phyloP scores from a whole-genome alignment of 1,284 basidiomycete species.

The Tremellales sp. region DNA sequence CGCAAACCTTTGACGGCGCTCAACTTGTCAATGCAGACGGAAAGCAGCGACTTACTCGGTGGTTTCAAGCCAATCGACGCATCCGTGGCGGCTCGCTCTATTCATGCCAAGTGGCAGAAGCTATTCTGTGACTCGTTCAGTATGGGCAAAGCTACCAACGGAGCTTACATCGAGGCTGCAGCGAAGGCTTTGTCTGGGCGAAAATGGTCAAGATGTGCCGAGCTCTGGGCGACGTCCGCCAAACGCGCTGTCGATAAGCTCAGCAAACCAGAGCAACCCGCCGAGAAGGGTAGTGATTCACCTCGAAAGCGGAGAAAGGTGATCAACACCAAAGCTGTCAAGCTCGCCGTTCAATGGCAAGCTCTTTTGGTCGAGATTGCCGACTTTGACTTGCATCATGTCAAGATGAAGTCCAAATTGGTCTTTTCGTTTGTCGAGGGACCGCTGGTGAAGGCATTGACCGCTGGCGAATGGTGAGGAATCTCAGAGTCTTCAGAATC shows the following conservation, averaged over 20 bases:
- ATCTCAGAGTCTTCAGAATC: neutral
- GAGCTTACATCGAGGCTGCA: constrained; percentile 77
- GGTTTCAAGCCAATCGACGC: constrained; percentile 94
- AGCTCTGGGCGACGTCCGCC: constrained; percentile 61
- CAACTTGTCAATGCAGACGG: constrained; percentile 95
- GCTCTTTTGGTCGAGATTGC: constrained; percentile 66
- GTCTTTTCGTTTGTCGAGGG: constrained; percentile 96
- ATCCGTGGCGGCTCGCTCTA: constrained; percentile 65
- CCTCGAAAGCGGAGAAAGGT: constrained; percentile 74
- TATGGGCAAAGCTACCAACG: constrained; percentile 69
- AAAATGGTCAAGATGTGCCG: constrained; percentile 81
- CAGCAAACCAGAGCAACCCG: constrained; percentile 55
- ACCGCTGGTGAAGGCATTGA: constrained; percentile 86
- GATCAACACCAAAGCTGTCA: constrained; percentile 48
- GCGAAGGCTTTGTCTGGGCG: constrained; percentile 74
- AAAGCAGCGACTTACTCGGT: constrained; percentile 88
- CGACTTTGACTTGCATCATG: constrained; percentile 81
- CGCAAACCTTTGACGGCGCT: constrained; percentile 76
- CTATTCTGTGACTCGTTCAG: constrained; percentile 88
- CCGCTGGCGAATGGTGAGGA: constrained; percentile 79
- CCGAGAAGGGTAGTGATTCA: constrained; percentile 12
- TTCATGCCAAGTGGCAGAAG: constrained; percentile 74
- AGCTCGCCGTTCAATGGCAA: constrained; percentile 59
- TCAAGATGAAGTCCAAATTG: constrained; percentile 77
- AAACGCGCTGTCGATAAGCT: constrained; percentile 50